phyloP scores from a whole-genome alignment of 1,284 basidiomycete genomes.

The Vanrija pseudolonga region DNA sequence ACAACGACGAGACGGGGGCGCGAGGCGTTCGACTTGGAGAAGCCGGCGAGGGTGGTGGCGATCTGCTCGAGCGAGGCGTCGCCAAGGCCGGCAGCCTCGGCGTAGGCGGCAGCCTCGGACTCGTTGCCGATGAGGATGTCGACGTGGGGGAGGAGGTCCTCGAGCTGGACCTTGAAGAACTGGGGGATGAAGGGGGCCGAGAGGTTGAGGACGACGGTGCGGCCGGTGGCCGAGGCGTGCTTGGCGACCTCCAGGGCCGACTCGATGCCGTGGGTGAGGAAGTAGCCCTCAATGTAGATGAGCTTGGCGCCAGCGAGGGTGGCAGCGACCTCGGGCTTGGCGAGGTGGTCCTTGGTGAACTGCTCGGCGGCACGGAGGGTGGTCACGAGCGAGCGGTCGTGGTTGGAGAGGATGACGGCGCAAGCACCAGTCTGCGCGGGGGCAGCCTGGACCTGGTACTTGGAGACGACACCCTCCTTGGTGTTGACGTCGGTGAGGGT shows the following conservation, averaged over 20 bases:
- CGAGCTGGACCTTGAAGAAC: slow-evolving; percentile 82
- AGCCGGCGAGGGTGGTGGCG: slow-evolving; percentile 67
- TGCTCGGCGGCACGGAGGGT: slow-evolving; percentile 85
- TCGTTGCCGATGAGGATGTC: slow-evolving; percentile 94
- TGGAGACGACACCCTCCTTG: slow-evolving; percentile 82
- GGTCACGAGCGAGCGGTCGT: slow-evolving; percentile 88
- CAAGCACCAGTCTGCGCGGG: slow-evolving; percentile 93
- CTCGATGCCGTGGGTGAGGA: slow-evolving; percentile 88
- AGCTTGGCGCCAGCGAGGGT: slow-evolving; percentile 75
- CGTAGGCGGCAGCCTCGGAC: slow-evolving; percentile 86
- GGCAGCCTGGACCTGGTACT: slow-evolving; percentile 77
- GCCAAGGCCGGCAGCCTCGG: slow-evolving; percentile 58
- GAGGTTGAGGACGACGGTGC: slow-evolving; percentile 87
- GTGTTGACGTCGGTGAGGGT: slow-evolving; percentile 90
- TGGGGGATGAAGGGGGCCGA: slow-evolving; percentile 97
- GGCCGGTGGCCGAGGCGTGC: slow-evolving; percentile 71
- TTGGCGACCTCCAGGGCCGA: slow-evolving; percentile 73
- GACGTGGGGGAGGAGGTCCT: slow-evolving; percentile 72
- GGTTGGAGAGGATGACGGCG: slow-evolving; percentile 91
- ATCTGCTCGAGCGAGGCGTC: slow-evolving; percentile 63
- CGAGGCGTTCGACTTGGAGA: slow-evolving; percentile 62
- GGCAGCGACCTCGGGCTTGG: slow-evolving; percentile 69
- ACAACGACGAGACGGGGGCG: slow-evolving; percentile 81
- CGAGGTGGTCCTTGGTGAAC: slow-evolving; percentile 76
- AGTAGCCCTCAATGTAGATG: slow-evolving; percentile 96